Percentiles rank a stretch among this genome's conserved stretches.
These are phyloP conservation scores for Fusarium paranaense DNA, from an alignment of 2,329 filamentous ascomycete genomes.

Conservation along the genomic window DNA sequence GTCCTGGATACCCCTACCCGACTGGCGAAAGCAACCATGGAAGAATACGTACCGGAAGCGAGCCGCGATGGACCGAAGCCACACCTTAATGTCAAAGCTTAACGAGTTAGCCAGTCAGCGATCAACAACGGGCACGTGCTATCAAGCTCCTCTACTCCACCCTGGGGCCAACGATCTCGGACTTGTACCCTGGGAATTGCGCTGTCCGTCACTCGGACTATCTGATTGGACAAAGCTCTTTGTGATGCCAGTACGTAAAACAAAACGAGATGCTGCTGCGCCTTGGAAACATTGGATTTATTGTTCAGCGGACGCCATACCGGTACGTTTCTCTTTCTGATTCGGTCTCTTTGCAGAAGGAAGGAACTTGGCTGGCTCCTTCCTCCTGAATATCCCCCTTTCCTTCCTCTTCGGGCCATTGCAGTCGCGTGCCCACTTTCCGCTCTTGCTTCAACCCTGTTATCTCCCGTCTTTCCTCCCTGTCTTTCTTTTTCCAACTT, in stretches of 20 bases:
- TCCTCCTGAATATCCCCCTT: background rate
- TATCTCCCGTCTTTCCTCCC: background rate
- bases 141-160: background rate
- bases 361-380: background rate
- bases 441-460: background rate
- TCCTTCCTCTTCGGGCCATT: background rate
- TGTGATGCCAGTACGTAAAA: background rate
- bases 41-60: background rate
- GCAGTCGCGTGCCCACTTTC: constrained; percentile 23
- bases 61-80: constrained; percentile 3
- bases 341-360: background rate
- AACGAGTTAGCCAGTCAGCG: background rate
- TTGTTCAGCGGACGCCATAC: constrained; percentile 8
- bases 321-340: background rate
- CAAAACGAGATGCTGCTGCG: constrained; percentile 5
- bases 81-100: constrained; percentile 5
- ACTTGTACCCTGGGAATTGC: background rate
- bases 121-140: background rate
- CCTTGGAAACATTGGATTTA: background rate
- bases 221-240: background rate
- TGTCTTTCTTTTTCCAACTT: background rate
- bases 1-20: background rate
- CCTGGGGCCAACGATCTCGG: background rate
- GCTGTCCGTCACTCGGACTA: background rate
- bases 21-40: background rate